Evolutionary conservation across 2,329 filamentous ascomycete genomes (phyloP).

Genomic region (Arthroderma uncinatum): DNA sequence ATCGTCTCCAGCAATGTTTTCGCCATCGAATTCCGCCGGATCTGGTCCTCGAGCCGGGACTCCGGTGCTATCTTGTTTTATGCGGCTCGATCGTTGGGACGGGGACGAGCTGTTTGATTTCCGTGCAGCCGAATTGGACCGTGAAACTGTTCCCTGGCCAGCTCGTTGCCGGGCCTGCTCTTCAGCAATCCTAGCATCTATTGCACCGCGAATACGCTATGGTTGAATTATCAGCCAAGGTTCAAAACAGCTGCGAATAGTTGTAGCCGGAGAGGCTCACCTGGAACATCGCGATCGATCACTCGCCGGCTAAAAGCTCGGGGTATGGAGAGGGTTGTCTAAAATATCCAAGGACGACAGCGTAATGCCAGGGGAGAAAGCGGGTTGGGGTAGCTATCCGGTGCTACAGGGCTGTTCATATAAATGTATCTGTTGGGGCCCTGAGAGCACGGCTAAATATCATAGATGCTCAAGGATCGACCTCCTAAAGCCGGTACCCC

Average conservation of each 20-base stretch:
- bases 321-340: not conserved
- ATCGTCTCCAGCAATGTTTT: conserved; percentile 77
- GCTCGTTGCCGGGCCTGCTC: conserved; percentile 71
- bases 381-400: not conserved
- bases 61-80: conserved; percentile 17
- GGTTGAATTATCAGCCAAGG: not conserved
- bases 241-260: not conserved
- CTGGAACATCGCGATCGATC: conserved; percentile 5
- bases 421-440: not conserved
- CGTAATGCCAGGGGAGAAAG: not conserved
- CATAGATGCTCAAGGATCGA: too few relatives aligned
- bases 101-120: conserved; percentile 14
- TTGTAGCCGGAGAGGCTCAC: not conserved
- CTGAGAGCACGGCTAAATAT: not conserved
- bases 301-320: not conserved
- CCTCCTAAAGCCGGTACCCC: too few relatives aligned
- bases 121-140: conserved; percentile 32
- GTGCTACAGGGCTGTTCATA: not conserved
- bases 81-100: conserved; percentile 23
- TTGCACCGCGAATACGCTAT: conserved; percentile 70
- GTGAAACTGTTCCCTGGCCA: conserved; percentile 32
- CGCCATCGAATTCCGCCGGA: conserved; percentile 75
- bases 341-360: not conserved
- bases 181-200: conserved; percentile 79
- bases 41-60: conserved; percentile 53